Evolutionary conservation across 495 filamentous ascomycete species (phyloP).

Genomic region (Hapsidospora chrysogenum): DNA sequence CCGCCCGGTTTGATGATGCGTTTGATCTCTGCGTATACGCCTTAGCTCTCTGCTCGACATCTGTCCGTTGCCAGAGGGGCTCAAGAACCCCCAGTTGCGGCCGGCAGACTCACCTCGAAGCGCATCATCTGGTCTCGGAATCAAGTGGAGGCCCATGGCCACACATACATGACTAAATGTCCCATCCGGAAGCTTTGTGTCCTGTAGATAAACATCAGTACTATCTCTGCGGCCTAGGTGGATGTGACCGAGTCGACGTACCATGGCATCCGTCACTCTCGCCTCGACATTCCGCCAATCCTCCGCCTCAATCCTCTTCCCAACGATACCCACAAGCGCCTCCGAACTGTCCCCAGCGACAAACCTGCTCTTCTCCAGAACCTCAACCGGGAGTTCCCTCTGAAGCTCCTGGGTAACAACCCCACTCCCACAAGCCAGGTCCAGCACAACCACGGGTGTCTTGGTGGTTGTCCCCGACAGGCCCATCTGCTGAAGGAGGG

Average conservation of each 20-base stretch:
- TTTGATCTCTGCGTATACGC: conserved; percentile 22
- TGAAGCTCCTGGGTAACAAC: conserved; percentile 19
- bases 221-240: too few species aligned
- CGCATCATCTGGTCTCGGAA: conserved; percentile 20
- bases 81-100: too few species aligned
- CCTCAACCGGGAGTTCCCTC: conserved; percentile 8
- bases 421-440: conserved; percentile 24
- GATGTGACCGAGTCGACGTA: conserved; percentile 3
- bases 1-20: conserved; percentile 22
- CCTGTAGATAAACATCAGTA: too few species aligned
- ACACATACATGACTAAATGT: conserved; percentile 22
- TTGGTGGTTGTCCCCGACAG: conserved; percentile 10
- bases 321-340: conserved; percentile 11
- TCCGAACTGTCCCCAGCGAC: conserved; percentile 20
- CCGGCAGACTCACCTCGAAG: conserved; percentile 16
- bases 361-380: conserved; percentile 19
- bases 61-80: too few species aligned
- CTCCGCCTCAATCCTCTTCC: conserved; percentile 11
- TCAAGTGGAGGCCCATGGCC: conserved; percentile 25
- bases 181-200: conserved; percentile 11
- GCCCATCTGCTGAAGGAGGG: too few species aligned
- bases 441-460: conserved; percentile 20
- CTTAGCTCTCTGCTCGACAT: too few species aligned
- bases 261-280: conserved; percentile 18
- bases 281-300: conserved; percentile 18